Conservation (phyloP, 306 rosid species). For the Canavalia ensiformis region DNA sequence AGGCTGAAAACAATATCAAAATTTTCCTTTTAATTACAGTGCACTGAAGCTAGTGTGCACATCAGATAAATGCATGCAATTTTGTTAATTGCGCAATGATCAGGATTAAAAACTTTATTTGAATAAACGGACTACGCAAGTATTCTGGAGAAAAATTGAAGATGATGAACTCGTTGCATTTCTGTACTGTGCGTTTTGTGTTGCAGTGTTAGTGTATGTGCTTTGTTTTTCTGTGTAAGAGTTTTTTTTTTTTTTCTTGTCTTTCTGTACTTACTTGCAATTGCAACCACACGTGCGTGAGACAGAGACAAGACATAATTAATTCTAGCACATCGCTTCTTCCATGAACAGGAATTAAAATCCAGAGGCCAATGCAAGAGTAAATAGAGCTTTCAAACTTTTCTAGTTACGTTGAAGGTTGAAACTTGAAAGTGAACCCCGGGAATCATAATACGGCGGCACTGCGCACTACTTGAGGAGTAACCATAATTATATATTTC, state of each 20-base stretch:
- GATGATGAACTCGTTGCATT: background rate
- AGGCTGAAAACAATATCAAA: background rate
- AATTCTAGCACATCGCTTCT: background rate
- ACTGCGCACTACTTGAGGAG: background rate
- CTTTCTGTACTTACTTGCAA: background rate
- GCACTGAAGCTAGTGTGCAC: background rate
- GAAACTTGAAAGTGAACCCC: background rate
- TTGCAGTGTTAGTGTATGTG: too few relatives aligned
- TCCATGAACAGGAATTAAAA: background rate
- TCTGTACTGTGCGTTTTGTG: background rate
- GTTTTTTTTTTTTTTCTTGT: background rate
- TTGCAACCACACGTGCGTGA: constrained; percentile 26
- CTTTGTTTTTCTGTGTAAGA: too few relatives aligned
- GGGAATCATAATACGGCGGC: background rate
- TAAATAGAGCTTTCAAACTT: background rate
- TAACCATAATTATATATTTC: too few relatives aligned
- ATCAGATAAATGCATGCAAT: background rate
- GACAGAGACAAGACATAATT: background rate
- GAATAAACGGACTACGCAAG: background rate
- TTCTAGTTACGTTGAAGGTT: background rate
- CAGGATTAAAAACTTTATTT: background rate
- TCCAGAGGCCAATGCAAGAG: background rate
- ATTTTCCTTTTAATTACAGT: background rate
- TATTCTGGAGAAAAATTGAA: background rate
- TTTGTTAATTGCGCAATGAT: background rate